Evolutionary conservation across 345 rosid genomes (phyloP), one percentile per base, ranked within the genome.

Genomic region (Eutrema heterophyllum): DNA sequence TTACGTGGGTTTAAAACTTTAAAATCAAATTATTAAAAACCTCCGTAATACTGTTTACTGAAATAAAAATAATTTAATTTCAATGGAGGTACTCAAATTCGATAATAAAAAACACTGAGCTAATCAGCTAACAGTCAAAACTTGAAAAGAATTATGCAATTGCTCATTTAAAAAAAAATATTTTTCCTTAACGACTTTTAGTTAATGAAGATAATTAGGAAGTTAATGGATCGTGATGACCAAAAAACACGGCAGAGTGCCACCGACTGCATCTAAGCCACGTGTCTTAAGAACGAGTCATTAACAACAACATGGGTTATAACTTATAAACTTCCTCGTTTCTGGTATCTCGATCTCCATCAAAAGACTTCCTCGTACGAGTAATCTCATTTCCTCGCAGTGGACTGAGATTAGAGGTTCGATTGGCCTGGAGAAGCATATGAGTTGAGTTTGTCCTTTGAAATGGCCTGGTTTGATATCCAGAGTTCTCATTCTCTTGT

Each of bases 181-280:
- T 41, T 39, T 24, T 64, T 24, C 7, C 2, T 27, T 14, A 8
- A 26, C 26, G 4, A 15, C 12, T 53, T 10, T 4, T 21, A 43
- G 24, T 55, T 30, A 56, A 32, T 14, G 12, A 33, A 36, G 48
- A 30, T 21, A 9, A 3, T 35, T 27, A 46, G 14, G 46, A 27
- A 38, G 36, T 57, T 38, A 30, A 48, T 38, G 44, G 11, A 74
- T 74, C 43, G 72, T 66, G 72, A n/a, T 12, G 33, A 75, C 32
- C 63, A 59, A 8, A 41, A 56, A 21, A 1, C 15, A 67, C 33
- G 64, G 73, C 54, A 58, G 45, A 39, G 68, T 18, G 50, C 8
- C 38, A 40, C 73, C 46, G 43, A 24, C 49, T 75, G 7, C 16
- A 15, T 68, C 30, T 1, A 13, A 38, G 21, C 30, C 71, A 76